Evolutionary conservation across 1,139 yeast species (phyloP), one percentile per base, ranked within the genome.

Genomic region (Yamadazyma triangularis): DNA sequence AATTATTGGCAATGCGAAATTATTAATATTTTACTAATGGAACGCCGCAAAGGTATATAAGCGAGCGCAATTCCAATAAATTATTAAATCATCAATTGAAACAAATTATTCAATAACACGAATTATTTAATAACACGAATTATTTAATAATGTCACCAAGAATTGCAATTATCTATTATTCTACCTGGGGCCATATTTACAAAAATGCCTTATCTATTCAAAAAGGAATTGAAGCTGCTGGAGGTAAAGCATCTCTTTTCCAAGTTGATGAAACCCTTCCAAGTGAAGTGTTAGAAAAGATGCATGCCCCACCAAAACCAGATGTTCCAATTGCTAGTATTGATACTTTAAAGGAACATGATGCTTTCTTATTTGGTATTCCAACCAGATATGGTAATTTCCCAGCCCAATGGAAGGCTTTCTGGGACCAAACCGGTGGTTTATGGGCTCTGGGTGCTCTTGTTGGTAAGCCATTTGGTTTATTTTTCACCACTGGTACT

Each of bases 321-420:
- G 71, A 74, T 44, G 77, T 71, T 60, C 93, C 93, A 55, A 66
- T 77, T 55, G 85, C 86, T 32, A 64, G 84, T 11, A 52, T 61
- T 14, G 79, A 70, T n/a, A 73, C 77, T 23, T 67, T 85, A 47
- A 57, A 60, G 20, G 58, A 70, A 44, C 84, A 79, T 63, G 93
- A 85, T 52, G 88, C 82, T 31, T 77, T 81, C 65, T 45, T 85
- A 45, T 82, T 85, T 40, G 95, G 95, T 56, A 60, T 84, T 42
- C 91, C 94, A 53, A 84, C 94, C 38, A 77, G 95, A 65, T 85
- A 56, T 56, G 95, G 94, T 61, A 79, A 73, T 64, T 68, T 73
- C 64, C 87, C 94, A 42, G 83, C 88, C 27, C 94, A 85, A 65
- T 75, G 79, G 73, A 79, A 79, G 60, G 65, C 88, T 9, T 85